Base-by-base conservation (phyloP, 257 asterid genomes). In the Echites panduratus region DNA sequence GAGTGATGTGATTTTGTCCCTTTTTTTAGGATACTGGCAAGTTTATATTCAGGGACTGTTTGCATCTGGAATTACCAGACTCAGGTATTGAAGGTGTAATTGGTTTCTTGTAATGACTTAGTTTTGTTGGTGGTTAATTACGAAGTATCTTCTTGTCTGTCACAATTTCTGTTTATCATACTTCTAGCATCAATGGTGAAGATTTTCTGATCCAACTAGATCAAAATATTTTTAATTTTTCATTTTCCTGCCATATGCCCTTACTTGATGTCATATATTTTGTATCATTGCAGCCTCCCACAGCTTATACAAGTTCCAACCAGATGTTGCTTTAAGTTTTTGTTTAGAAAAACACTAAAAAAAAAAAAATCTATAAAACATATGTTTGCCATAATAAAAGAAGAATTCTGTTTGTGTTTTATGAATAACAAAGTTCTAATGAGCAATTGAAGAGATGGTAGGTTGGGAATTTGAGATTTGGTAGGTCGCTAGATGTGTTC, bases 1-100 rank as follows among this genome's bases (percentile, higher is more conserved):
- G 35, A 71, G 4, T 70, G 35, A 11, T n/a, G 59, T 41, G 26
- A 47, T 43, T 17, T 26, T 13, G 5, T 38, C 22, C 19, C 63
- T 54, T 75, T 75, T 50, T 38, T 53, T 17, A 93, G 98, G 97
- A 91, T 93, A 78, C 71, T 91, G 85, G 87, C 97, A 53, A 93
- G 98, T 85, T 76, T 93, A 85, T 93, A 93, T 73, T 83, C 96
- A 1, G 98, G 98, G 85, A 83, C 96, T 76, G 91, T 93, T 50
- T 85, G 95, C 86, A 89, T 93, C 41, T 91, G 94, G 97, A 91
- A 93, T 82, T 89, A 88, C 87, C 97, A 91, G 88, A 91, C 88
- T 76, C 97, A 93, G 98, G 97, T 93, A 83, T 48, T 57, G 10
- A 61, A 61, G 66, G 63, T 41, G 44, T 4, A 57, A 41, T 24